Conservation (phyloP, 495 filamentous ascomycete genomes). For the Penicillium herquei region DNA sequence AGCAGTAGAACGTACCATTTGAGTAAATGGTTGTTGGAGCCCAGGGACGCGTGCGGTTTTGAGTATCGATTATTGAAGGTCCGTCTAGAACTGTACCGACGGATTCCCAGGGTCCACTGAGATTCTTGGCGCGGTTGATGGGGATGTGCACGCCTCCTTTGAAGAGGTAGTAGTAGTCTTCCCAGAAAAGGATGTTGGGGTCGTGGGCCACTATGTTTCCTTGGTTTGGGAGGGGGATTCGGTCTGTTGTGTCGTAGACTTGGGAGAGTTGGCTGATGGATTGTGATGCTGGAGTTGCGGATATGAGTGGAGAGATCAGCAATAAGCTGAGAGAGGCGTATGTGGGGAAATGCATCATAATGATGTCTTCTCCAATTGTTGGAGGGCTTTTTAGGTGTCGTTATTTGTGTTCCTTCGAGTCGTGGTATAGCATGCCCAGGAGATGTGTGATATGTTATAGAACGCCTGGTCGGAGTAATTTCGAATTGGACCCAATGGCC, state of each 20-base stretch:
- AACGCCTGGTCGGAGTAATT: no score
- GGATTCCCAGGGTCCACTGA: conserved; percentile 41
- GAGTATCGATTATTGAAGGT: conserved; percentile 37
- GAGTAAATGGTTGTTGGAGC: conserved; percentile 63
- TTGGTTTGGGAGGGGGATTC: conserved; percentile 33
- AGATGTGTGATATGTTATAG: no score
- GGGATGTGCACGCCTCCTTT: conserved; percentile 31
- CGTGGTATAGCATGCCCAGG: no score
- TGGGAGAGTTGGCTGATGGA: conserved; percentile 5
- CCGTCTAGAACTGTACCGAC: conserved; percentile 39
- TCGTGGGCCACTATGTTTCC: conserved; percentile 40
- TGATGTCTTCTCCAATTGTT: neutral
- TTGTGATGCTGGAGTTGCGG: conserved; percentile 16
- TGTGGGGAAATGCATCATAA: neutral
- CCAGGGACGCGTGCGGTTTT: conserved; percentile 42
- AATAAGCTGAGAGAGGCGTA: neutral
- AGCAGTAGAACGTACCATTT: conserved; percentile 64
- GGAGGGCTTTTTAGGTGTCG: no score
- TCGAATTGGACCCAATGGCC: no score
- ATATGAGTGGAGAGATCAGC: conserved; percentile 3
- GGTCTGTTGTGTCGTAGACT: conserved; percentile 30
- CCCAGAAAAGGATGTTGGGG: conserved; percentile 36
- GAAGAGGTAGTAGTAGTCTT: conserved; percentile 41
- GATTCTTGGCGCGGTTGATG: conserved; percentile 31
- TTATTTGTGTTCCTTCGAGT: neutral